A percentile compares a stretch with the other conserved stretches of the same genome.
phyloP scores from a whole-genome alignment of 129 eudicot genomes.

The Lactuca sativa region DNA sequence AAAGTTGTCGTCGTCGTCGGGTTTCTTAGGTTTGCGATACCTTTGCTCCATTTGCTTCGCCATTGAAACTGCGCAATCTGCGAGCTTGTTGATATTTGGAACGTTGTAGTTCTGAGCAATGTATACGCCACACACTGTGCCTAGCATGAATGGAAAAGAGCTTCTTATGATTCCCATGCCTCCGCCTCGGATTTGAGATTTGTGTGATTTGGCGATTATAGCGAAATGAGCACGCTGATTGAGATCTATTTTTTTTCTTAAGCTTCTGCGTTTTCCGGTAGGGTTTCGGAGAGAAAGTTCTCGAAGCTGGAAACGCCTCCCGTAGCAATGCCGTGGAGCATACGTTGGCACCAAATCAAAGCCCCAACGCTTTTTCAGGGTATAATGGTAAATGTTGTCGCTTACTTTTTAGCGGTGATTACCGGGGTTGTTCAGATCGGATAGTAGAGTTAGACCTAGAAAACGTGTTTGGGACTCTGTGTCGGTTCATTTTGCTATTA shows the following conservation, averaged over 20 bases:
- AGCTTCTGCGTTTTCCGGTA: not conserved
- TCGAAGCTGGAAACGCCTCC: not conserved
- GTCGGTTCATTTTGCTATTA: too few relatives aligned
- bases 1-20: constrained; percentile 44
- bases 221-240: not conserved
- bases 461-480: too few relatives aligned
- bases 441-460: too few relatives aligned
- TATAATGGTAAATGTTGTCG: not conserved
- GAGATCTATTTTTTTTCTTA: not conserved
- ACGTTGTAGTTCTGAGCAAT: constrained; percentile 78
- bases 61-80: constrained; percentile 31
- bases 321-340: not conserved
- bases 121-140: constrained; percentile 58
- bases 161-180: constrained; percentile 53
- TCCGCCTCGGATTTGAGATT: constrained; percentile 16
- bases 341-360: not conserved
- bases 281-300: not conserved
- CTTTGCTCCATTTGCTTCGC: constrained; percentile 56
- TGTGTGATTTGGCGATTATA: not conserved
- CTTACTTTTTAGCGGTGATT: too few relatives aligned
- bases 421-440: too few relatives aligned
- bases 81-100: constrained; percentile 55
- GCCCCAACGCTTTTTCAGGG: not conserved
- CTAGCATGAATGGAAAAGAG: constrained; percentile 54
- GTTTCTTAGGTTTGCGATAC: constrained; percentile 61